A percentile compares a stretch with the other conserved stretches of the same genome.
Evolutionary conservation across 2,329 filamentous ascomycete genomes (phyloP).

Genomic region (Aspergillus tamarii): DNA sequence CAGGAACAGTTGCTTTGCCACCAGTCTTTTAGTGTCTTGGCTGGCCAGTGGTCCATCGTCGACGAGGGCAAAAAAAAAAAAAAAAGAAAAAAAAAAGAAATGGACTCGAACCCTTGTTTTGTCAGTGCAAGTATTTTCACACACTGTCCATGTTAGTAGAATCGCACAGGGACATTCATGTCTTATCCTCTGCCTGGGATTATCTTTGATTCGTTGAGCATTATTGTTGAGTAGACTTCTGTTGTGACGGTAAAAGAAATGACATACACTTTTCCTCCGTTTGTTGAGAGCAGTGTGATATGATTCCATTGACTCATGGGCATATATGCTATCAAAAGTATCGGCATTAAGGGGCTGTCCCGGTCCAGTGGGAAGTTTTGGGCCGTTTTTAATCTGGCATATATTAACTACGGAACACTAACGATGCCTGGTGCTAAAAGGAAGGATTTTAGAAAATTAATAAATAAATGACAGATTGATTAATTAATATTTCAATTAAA

Average conservation of each 20-base stretch:
- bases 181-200: not conserved
- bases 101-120: conserved; percentile 24
- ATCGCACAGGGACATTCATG: conserved; percentile 1
- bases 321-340: not conserved
- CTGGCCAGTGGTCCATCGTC: not conserved
- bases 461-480: not conserved
- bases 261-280: not conserved
- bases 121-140: conserved; percentile 16
- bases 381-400: conserved; percentile 11
- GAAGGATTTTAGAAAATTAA: not conserved
- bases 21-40: conserved; percentile 18
- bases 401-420: conserved; percentile 4
- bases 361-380: not conserved
- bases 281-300: too few species aligned
- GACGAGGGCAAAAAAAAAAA: not conserved
- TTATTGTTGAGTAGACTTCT: too few species aligned
- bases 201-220: not conserved
- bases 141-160: conserved; percentile 6
- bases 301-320: not conserved
- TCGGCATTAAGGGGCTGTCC: conserved; percentile 8
- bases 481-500: not conserved
- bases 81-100: too few species aligned
- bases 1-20: conserved; percentile 14
- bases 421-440: not conserved
- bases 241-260: not conserved